Conservation (phyloP, 2,329 filamentous ascomycete species). For the Podosphaera xanthii region DNA sequence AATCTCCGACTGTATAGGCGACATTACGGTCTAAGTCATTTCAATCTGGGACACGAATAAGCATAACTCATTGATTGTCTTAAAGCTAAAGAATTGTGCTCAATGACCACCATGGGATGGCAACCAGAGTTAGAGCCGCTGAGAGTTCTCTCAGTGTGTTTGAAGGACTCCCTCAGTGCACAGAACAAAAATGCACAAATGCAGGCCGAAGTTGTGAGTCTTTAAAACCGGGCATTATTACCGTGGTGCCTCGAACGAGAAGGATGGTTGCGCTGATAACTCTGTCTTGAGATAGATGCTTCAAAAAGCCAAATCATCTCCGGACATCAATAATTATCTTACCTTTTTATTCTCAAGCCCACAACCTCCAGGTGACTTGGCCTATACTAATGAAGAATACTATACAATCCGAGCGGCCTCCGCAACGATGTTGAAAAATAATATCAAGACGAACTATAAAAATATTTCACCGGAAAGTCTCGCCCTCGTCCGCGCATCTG, state of each 20-base stretch:
- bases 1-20: too few relatives aligned
- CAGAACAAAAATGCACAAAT: slow-evolving; percentile 62
- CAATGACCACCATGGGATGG: slow-evolving; percentile 50
- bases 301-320: slow-evolving; percentile 62
- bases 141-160: slow-evolving; percentile 67
- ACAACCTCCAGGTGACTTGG: slow-evolving; percentile 35
- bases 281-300: slow-evolving; percentile 47
- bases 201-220: slow-evolving; percentile 64
- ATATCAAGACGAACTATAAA: slow-evolving; percentile 55
- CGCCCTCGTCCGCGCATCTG: slow-evolving; percentile 53
- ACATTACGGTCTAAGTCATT: too few relatives aligned
- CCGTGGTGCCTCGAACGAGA: too few relatives aligned
- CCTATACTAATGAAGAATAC: slow-evolving; percentile 37
- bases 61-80: too few relatives aligned
- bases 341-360: slow-evolving; percentile 67
- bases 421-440: slow-evolving; percentile 90
- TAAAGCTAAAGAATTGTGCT: too few relatives aligned
- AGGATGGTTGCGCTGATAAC: neutral
- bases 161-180: slow-evolving; percentile 79
- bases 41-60: too few relatives aligned
- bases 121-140: slow-evolving; percentile 73
- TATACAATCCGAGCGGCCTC: slow-evolving; percentile 66
- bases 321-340: slow-evolving; percentile 94
- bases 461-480: slow-evolving; percentile 52
- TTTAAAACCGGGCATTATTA: neutral